Evolutionary conservation across 1,284 basidiomycete species (phyloP), one percentile per base, ranked within the genome.

Genomic region (Takashimella koratensis): DNA sequence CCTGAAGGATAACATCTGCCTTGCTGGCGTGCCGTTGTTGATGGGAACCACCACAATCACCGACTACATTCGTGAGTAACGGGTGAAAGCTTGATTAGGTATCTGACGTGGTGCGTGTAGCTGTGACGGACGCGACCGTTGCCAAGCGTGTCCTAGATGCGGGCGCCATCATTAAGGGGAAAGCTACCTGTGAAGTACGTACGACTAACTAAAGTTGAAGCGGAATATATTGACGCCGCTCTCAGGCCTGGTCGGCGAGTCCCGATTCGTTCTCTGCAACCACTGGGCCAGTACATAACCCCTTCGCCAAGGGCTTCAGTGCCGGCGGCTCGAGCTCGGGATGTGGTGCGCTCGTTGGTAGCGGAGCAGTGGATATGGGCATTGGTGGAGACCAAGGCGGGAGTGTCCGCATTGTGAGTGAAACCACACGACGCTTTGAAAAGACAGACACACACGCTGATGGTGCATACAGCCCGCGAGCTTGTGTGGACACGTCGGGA

Each of bases 341-440:
- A 11, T 77, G 73, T 51, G 79, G 73, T 16, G 75, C 73, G 6
- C 73, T 79, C 13, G 62, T 79, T 12, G 74, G 70, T 3, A 58
- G 65, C 3, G 72, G 70, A 12, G 68, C 68, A 27, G 74, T 76
- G 10, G 74, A 77, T 45, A 70, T 79, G 66, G 78, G 70, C n/a
- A 74, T 79, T 36, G 78, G 78, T 1, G 77, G 74, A 21, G 79
- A 80, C 53, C 79, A 81, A 59, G 79, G 79, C 22, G 79, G 79
- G 0, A 76, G 73, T 26, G 79, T 81, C 40, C 73, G 80, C 13
- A 75, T 81, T 45, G 49, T 53, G 30, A 16, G 47, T 53, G 1
- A 2, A 4, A n/a, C n/a, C n/a, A n/a, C n/a, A n/a, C n/a, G n/a
- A n/a, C n/a, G n/a, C n/a, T n/a, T n/a, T n/a, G n/a, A n/a, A n/a